Base-by-base conservation (phyloP, 495 filamentous ascomycete genomes). In the Jackrogersella multiformis region DNA sequence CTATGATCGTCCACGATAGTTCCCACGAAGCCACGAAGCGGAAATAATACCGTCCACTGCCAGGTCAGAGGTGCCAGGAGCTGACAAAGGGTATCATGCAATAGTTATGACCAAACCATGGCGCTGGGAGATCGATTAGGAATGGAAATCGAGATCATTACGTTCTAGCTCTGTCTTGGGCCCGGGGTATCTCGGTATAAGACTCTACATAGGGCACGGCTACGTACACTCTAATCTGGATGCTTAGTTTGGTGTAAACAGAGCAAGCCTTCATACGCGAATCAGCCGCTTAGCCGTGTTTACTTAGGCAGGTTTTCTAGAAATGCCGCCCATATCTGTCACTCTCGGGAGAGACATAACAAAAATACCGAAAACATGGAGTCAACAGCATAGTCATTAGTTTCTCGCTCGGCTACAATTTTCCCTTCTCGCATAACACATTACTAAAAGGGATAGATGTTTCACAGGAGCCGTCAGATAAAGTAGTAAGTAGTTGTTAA, bases 381-480 rank as follows among this genome's bases (percentile, higher is more conserved):
- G 39, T 45, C 42, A 36, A 32, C 32, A 52, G 36, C n/a, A 21
- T 12, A 8, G 44, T 30, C 13, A 41, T 52, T 53, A 23, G 42
- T 51, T 24, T 21, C 36, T 45, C 23, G 36, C 42, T 52, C 60
- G 56, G 60, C 49, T 61, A 24, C 64, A 6, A 46, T 46, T 39
- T 13, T 45, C 45, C 16, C 20, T 58, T 36, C 21, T 69, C 51
- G 56, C 61, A 65, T 65, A 61, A 60, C 39, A 48, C 35, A 45
- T 61, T 57, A 69, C 61, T 46, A 56, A 56, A 60, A 41, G 16
- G n/a, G n/a, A n/a, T n/a, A n/a, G n/a, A n/a, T n/a, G 35, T 48
- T 38, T 35, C 59, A 69, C 61, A 41, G 55, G 28, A 18, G 3
- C 20, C 61, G 66, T 56, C 42, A 69, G 57, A 69, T 49, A 57